Percentiles rank a stretch among this genome's conserved stretches.
These are phyloP conservation scores for Nicotiana tomentosiformis DNA, from an alignment of 257 asterid genomes.

Conservation along the genomic window DNA sequence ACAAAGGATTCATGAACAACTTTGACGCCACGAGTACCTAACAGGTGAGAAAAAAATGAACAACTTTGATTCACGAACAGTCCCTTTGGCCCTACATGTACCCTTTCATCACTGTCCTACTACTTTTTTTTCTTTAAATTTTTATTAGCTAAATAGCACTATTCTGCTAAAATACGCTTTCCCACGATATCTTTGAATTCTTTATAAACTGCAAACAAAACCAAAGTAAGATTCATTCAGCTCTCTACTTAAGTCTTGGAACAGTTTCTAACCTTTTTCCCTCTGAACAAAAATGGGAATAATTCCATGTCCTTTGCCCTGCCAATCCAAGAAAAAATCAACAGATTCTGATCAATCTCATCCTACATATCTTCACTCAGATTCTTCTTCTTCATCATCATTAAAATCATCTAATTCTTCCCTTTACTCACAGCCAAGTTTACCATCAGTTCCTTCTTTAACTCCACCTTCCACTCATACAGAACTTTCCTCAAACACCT, in stretches of 20 bases:
- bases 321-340: neutral
- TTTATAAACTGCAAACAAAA: neutral
- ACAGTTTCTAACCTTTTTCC: neutral
- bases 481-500: conserved; percentile 18
- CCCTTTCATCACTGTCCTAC: neutral
- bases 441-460: conserved; percentile 63
- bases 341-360: neutral
- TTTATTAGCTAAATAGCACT: neutral
- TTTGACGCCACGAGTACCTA: too few species aligned
- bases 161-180: neutral
- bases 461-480: conserved; percentile 27
- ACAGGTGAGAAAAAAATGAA: too few species aligned
- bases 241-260: neutral
- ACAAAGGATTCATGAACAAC: too few species aligned
- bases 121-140: neutral
- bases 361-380: conserved; percentile 8
- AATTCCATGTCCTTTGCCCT: neutral
- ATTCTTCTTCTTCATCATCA: conserved; percentile 26
- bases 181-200: neutral
- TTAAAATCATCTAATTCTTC: conserved; percentile 29
- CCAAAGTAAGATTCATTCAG: neutral
- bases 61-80: neutral
- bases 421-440: conserved; percentile 52
- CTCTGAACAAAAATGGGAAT: neutral
- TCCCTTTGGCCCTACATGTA: neutral